phyloP scores from a whole-genome alignment of 306 rosid genomes.

The Clitoria ternatea region DNA sequence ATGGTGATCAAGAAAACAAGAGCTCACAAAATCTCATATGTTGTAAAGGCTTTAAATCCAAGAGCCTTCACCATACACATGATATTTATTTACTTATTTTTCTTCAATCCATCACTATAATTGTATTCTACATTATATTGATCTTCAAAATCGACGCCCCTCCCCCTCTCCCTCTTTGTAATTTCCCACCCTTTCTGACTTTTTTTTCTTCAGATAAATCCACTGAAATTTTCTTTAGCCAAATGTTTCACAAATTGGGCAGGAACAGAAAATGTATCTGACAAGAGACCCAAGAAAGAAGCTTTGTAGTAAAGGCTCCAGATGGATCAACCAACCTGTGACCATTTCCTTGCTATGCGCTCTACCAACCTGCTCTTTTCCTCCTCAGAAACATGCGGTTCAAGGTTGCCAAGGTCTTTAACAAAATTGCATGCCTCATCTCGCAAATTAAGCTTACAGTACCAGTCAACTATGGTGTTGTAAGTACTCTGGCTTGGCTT shows the following conservation, averaged over 20 bases:
- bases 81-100: too few relatives aligned
- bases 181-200: not conserved
- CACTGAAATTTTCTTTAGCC: not conserved
- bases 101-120: not conserved
- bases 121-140: conserved; percentile 7
- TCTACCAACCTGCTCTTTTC: conserved; percentile 50
- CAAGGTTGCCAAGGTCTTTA: conserved; percentile 44
- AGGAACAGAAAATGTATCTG: not conserved
- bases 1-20: not conserved
- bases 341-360: conserved; percentile 56
- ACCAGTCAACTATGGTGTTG: conserved; percentile 68
- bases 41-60: not conserved
- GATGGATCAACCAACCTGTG: conserved; percentile 14
- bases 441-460: conserved; percentile 49
- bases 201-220: not conserved
- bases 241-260: too few relatives aligned
- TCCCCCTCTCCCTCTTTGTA: not conserved
- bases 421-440: conserved; percentile 54
- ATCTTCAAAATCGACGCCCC: not conserved
- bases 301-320: conserved; percentile 16
- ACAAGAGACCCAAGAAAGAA: not conserved
- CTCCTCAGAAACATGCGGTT: conserved; percentile 44
- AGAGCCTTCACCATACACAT: not conserved
- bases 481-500: conserved; percentile 63
- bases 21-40: not conserved